Percentiles rank a stretch among this genome's conserved stretches.
These are phyloP conservation scores for Globisporangium irregulare DNA, from an alignment of 352 stramenopile genomes.

Conservation along the genomic window DNA sequence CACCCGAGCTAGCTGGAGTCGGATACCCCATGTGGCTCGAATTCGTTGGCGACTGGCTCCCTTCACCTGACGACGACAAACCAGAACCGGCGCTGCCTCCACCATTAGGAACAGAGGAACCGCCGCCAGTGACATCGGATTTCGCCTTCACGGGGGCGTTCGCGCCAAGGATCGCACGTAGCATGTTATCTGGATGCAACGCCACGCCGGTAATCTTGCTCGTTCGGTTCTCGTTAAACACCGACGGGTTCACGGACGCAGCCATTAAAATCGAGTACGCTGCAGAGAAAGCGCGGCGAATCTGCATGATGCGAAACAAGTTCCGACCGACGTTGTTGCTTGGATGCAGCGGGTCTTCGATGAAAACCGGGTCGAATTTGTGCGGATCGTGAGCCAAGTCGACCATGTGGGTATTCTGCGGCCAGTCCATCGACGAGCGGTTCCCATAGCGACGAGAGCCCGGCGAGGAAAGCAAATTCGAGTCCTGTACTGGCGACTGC, in stretches of 20 bases:
- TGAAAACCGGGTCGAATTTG: constrained; percentile 94
- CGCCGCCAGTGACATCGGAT: constrained; percentile 25
- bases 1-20: constrained; percentile 2
- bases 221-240: constrained; percentile 59
- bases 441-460: constrained; percentile 66
- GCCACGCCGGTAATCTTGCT: constrained; percentile 58
- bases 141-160: constrained; percentile 54
- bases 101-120: background rate
- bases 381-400: constrained; percentile 80
- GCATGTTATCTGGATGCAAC: constrained; percentile 76
- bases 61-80: constrained; percentile 9
- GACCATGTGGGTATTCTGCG: constrained; percentile 33
- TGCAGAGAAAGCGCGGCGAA: constrained; percentile 73
- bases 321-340: constrained; percentile 97
- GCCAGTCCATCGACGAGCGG: constrained; percentile 63
- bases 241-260: constrained; percentile 44
- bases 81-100: background rate
- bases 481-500: constrained; percentile 44
- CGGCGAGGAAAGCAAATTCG: constrained; percentile 54
- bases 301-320: constrained; percentile 93
- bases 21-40: constrained; percentile 21
- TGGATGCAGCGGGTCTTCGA: constrained; percentile 92
- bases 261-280: constrained; percentile 68
- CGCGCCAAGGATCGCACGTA: constrained; percentile 64
- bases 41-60: constrained; percentile 17